Evolutionary conservation across 768 basidiomycete genomes (phyloP), one percentile per base, ranked within the genome.

Genomic region (Boletellus ananiceps): DNA sequence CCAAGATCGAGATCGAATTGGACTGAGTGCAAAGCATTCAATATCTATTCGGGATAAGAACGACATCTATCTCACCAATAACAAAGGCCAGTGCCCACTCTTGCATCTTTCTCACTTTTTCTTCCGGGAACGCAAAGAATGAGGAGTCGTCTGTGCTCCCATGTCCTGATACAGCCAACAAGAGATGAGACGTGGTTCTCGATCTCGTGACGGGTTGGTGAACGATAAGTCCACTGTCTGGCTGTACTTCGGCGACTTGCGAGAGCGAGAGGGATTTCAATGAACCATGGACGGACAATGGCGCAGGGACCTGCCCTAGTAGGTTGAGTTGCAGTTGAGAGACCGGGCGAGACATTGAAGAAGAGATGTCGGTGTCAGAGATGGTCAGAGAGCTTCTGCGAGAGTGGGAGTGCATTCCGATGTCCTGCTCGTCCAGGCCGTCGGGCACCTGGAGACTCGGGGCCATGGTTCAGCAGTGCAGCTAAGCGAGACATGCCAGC

Each of bases 1-100:
- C 93, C 93, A 41, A 85, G 71, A 55, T 95, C 93, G 40, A 93
- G 66, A 68, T 96, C 93, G 61, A 96, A 96, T 56, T 93, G 83
- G 33, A 92, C 87, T 89, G 52, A 14, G 66, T 19, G 38, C 19
- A 43, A 48, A 48, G 51, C 27, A 23, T 49, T 32, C 31, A 29
- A 18, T 18, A 29, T 7, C 32, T 39, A 2, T 9, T 43, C 21
- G 37, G 15, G 46, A 18, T 16, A 45, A 25, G 50, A 40, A 41
- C 35, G 18, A 25, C 9, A 16, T n/a, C 8, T n/a, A n/a, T 51
- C 74, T 56, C 62, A 78, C 86, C 88, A 46, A 88, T 72, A 39
- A 76, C 81, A 41, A 90, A 74, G 14, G 82, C 74, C 47, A 86
- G 63, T 2, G 83, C 78, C 88, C 88, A 91, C 46, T 81, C 67